Percentiles rank a stretch among this genome's conserved stretches.
Evolutionary conservation across 192 early-diverging fungal genomes (phyloP).

Genomic region (Lobosporangium transversale): DNA sequence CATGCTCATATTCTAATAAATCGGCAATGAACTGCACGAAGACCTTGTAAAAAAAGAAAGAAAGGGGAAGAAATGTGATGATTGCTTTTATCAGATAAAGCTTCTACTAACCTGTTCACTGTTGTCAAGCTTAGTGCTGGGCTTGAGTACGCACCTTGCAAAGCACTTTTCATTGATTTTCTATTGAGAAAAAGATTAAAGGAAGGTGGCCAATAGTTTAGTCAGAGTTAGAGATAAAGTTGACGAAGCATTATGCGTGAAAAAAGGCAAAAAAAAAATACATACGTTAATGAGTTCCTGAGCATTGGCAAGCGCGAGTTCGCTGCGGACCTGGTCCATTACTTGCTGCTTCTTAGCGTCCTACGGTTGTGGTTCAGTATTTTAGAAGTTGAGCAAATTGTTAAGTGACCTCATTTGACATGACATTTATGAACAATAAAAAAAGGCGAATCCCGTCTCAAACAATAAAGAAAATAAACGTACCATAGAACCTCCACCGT

Average conservation of each 20-base stretch:
- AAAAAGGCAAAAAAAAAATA: too few species aligned
- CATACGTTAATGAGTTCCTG: constrained; percentile 82
- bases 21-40: too few species aligned
- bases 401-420: too few species aligned
- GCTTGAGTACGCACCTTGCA: constrained; percentile 79
- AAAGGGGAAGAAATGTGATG: neutral
- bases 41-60: too few species aligned
- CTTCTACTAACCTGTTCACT: constrained; percentile 69
- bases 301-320: constrained; percentile 83
- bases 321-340: constrained; percentile 77
- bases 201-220: neutral
- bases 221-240: neutral
- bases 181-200: constrained; percentile 29
- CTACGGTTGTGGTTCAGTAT: too few species aligned
- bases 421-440: too few species aligned
- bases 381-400: too few species aligned
- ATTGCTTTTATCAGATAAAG: neutral
- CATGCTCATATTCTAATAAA: too few species aligned
- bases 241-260: too few species aligned
- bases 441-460: too few species aligned
- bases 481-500: constrained; percentile 47
- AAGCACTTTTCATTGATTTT: constrained; percentile 93
- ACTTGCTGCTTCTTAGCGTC: constrained; percentile 74
- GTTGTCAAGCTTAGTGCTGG: constrained; percentile 71
- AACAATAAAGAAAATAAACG: too few species aligned